These are phyloP conservation scores for Ceratobasidium sp. DNA, from an alignment of 1,284 basidiomycete genomes.

Conservation along the genomic window DNA sequence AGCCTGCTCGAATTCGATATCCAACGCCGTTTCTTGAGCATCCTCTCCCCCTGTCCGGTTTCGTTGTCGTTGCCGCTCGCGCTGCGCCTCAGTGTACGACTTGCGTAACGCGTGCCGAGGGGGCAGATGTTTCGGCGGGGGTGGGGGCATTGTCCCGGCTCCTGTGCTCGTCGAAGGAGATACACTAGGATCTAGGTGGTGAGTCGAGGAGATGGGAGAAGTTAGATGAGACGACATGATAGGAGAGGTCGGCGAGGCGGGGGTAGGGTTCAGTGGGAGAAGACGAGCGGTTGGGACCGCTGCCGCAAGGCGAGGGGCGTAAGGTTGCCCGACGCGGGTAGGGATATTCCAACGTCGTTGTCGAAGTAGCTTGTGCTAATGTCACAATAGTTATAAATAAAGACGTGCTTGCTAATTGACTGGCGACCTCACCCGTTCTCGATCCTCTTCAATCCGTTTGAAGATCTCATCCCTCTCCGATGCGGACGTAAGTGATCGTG, in stretches of 20 bases:
- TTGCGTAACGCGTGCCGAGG: slow-evolving; percentile 39
- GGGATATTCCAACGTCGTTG: slow-evolving; percentile 86
- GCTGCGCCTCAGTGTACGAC: slow-evolving; percentile 39
- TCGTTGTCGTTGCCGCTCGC: slow-evolving; percentile 37
- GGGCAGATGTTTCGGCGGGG: slow-evolving; percentile 30
- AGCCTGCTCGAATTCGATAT: slow-evolving; percentile 91
- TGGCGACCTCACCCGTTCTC: slow-evolving; percentile 69
- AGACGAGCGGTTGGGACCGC: slow-evolving; percentile 37
- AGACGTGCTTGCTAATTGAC: not conserved
- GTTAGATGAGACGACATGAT: slow-evolving; percentile 39
- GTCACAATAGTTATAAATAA: not conserved
- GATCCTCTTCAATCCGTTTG: slow-evolving; percentile 92
- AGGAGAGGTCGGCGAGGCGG: slow-evolving; percentile 34
- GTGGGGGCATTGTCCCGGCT: slow-evolving; percentile 28
- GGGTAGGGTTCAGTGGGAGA: slow-evolving; percentile 39
- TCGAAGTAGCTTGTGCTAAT: slow-evolving; percentile 84
- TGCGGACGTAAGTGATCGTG: slow-evolving; percentile 57
- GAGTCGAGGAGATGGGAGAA: slow-evolving; percentile 42
- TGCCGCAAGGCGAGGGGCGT: slow-evolving; percentile 51
- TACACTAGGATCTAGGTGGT: slow-evolving; percentile 46
- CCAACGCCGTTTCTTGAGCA: slow-evolving; percentile 64
- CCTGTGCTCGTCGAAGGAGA: slow-evolving; percentile 5
- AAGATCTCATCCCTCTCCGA: slow-evolving; percentile 72
- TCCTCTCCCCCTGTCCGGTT: slow-evolving; percentile 36
- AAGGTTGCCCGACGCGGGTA: slow-evolving; percentile 45